Evolutionary conservation across 1,284 basidiomycete species (phyloP).

Genomic region (Ganoderma multipileum): DNA sequence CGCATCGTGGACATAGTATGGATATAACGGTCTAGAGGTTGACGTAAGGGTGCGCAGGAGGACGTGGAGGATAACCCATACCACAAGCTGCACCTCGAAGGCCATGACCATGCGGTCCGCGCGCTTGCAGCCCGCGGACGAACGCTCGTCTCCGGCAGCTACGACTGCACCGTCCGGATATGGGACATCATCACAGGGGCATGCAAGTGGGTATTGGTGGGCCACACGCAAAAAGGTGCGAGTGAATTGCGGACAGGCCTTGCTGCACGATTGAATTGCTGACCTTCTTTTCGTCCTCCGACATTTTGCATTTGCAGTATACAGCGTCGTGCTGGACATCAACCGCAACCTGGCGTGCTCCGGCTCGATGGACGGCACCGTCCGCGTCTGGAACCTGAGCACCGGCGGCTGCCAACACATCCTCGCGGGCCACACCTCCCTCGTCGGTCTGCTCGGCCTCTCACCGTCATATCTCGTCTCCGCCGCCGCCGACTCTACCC

Average conservation of each 20-base stretch:
- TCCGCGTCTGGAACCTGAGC: slow-evolving; percentile 89
- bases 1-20: slow-evolving; percentile 31
- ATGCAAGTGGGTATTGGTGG: slow-evolving; percentile 81
- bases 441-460: slow-evolving; percentile 88
- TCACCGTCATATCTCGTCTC: slow-evolving; percentile 90
- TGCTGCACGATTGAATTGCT: not conserved
- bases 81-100: slow-evolving; percentile 84
- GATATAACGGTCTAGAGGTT: slow-evolving; percentile 4
- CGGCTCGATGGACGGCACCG: slow-evolving; percentile 96
- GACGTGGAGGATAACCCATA: slow-evolving; percentile 90
- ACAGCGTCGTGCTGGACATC: slow-evolving; percentile 89
- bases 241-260: slow-evolving; percentile 1
- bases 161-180: slow-evolving; percentile 91
- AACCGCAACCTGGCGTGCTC: slow-evolving; percentile 89
- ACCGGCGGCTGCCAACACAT: slow-evolving; percentile 83
- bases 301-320: slow-evolving; percentile 65
- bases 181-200: slow-evolving; percentile 94
- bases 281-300: not conserved
- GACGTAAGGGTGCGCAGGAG: slow-evolving; percentile 47
- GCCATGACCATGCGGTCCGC: slow-evolving; percentile 91
- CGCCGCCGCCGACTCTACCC: slow-evolving; percentile 91
- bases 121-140: slow-evolving; percentile 91
- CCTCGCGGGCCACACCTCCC: slow-evolving; percentile 86
- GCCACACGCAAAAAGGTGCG: slow-evolving; percentile 91
- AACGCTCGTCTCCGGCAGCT: slow-evolving; percentile 93